Conservation (phyloP, 345 rosid species). For the Camelina laxa region DNA sequence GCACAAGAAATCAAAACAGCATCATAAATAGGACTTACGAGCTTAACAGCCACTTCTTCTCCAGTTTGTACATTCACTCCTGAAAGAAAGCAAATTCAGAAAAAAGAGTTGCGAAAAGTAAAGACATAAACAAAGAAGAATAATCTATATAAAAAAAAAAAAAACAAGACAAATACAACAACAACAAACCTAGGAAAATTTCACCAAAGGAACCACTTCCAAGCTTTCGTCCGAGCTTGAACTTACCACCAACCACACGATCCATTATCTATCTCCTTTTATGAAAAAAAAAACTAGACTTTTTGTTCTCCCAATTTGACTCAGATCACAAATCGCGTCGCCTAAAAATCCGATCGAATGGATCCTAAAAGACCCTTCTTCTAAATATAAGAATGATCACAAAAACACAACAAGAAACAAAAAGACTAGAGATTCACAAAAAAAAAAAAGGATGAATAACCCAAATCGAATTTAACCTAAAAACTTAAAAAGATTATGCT, state of each 20-base stretch:
- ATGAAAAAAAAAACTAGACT: constrained; percentile 2
- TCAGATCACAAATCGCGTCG: constrained; percentile 23
- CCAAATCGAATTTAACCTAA: constrained; percentile 1
- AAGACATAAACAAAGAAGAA: not conserved
- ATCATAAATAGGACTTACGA: constrained; percentile 48
- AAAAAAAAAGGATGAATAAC: constrained; percentile 8
- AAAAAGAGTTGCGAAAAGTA: not conserved
- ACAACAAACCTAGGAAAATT: constrained; percentile 65
- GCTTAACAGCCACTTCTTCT: constrained; percentile 92
- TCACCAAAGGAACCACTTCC: constrained; percentile 98
- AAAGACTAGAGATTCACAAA: too few relatives aligned
- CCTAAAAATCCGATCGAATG: constrained; percentile 18
- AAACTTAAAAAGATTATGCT: not conserved
- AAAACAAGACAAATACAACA: not conserved
- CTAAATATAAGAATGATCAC: not conserved
- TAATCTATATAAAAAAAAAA: not conserved
- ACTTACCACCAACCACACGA: constrained; percentile 74
- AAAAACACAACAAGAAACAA: not conserved
- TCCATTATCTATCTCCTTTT: constrained; percentile 28
- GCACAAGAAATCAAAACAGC: too few relatives aligned
- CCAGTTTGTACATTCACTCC: constrained; percentile 87
- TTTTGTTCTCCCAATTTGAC: not conserved
- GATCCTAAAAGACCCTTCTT: not conserved
- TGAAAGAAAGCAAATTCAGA: constrained; percentile 29
- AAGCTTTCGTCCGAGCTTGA: constrained; percentile 93